Evolutionary conservation across 306 rosid genomes (phyloP).

Genomic region (Sophora flavescens): DNA sequence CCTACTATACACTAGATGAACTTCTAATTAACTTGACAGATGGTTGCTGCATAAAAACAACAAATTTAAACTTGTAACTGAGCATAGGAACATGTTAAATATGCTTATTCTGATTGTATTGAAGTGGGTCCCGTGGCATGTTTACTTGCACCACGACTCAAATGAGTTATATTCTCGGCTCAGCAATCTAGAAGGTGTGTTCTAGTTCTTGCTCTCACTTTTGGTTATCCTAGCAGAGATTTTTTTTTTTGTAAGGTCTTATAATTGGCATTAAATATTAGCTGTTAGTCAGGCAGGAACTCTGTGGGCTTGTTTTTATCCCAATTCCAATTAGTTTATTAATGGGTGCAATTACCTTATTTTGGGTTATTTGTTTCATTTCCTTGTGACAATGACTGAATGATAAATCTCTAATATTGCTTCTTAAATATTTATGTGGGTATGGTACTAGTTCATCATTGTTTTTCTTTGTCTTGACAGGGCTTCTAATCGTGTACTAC

Average conservation of each 20-base stretch:
- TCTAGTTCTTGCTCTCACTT: constrained; percentile 43
- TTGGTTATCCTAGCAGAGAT: constrained; percentile 23
- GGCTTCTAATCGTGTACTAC: constrained; percentile 96
- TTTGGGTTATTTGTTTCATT: constrained; percentile 22
- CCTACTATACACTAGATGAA: no score
- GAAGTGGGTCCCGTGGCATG: constrained; percentile 97
- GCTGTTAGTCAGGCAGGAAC: constrained; percentile 9
- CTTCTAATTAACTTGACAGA: no score
- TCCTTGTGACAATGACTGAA: constrained; percentile 7
- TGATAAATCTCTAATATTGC: constrained; percentile 11
- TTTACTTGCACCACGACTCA: constrained; percentile 97
- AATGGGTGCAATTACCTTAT: background rate
- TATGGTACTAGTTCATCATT: constrained; percentile 8
- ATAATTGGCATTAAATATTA: constrained; percentile 21
- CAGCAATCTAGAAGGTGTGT: constrained; percentile 87
- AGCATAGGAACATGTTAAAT: no score
- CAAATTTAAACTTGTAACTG: no score
- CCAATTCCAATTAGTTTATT: constrained; percentile 12
- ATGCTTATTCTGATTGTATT: constrained; percentile 96
- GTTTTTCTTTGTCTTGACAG: constrained; percentile 57
- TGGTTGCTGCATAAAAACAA: no score
- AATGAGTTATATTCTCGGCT: constrained; percentile 98
- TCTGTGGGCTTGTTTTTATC: background rate
- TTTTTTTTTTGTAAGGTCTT: constrained; percentile 21
- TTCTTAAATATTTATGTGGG: constrained; percentile 29